phyloP scores from a whole-genome alignment of 495 filamentous ascomycete genomes.

The Podospora pseudopauciseta region DNA sequence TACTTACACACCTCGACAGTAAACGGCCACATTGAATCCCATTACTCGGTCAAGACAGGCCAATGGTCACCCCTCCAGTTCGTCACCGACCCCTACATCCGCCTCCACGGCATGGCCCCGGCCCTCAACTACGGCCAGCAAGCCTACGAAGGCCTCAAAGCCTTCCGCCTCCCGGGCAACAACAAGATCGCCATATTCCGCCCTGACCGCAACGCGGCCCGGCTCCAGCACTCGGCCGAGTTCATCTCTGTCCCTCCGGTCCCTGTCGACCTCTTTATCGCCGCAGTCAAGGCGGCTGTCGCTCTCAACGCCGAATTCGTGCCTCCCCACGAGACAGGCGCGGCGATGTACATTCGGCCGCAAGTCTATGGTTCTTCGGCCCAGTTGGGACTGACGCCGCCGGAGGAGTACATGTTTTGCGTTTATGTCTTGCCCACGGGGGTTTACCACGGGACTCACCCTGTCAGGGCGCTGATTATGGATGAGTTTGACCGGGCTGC shows the following conservation, averaged over 20 bases:
- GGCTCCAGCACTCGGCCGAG: slow-evolving; percentile 71
- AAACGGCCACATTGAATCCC: slow-evolving; percentile 73
- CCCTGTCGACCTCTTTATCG: slow-evolving; percentile 66
- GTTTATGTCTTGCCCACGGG: slow-evolving; percentile 84
- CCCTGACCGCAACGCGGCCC: slow-evolving; percentile 71
- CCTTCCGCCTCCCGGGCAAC: slow-evolving; percentile 68
- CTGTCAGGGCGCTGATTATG: slow-evolving; percentile 74
- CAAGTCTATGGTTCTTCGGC: slow-evolving; percentile 79
- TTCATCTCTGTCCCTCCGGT: slow-evolving; percentile 77
- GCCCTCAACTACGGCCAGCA: slow-evolving; percentile 92
- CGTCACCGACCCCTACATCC: slow-evolving; percentile 71
- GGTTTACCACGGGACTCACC: slow-evolving; percentile 82
- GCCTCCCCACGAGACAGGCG: slow-evolving; percentile 76
- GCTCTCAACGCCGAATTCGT: slow-evolving; percentile 83
- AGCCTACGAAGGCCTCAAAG: slow-evolving; percentile 90
- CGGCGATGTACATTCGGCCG: slow-evolving; percentile 85
- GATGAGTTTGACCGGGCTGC: slow-evolving; percentile 74
- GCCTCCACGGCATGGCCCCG: slow-evolving; percentile 85
- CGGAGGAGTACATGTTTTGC: slow-evolving; percentile 82
- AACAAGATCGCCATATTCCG: slow-evolving; percentile 73
- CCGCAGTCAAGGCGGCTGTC: slow-evolving; percentile 73
- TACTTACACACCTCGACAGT: slow-evolving; percentile 42
- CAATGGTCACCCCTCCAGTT: slow-evolving; percentile 73
- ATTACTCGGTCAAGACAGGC: slow-evolving; percentile 64
- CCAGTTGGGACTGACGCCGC: slow-evolving; percentile 75